Conservation (phyloP, 2,329 filamentous ascomycete genomes). For the Fusarium subglutinans region DNA sequence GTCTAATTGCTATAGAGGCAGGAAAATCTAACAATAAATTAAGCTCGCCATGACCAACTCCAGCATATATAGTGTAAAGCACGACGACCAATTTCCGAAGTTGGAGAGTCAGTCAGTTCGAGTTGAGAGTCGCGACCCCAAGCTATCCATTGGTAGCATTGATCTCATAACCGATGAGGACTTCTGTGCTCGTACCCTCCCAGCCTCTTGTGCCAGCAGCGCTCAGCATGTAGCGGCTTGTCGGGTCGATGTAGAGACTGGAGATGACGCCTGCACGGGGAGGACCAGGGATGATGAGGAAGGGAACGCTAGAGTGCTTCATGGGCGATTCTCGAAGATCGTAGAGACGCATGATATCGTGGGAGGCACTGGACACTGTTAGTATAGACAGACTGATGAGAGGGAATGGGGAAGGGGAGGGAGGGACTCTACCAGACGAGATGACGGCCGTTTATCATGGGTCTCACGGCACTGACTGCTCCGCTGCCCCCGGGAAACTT, state of each 20-base stretch:
- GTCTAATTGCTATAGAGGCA: not conserved
- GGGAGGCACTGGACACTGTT: slow-evolving; percentile 73
- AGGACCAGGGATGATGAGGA: slow-evolving; percentile 93
- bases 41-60: not conserved
- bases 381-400: not conserved
- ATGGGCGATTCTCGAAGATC: slow-evolving; percentile 76
- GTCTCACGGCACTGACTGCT: slow-evolving; percentile 84
- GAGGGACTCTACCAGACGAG: slow-evolving; percentile 71
- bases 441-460: slow-evolving; percentile 94
- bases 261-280: slow-evolving; percentile 86
- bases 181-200: slow-evolving; percentile 91
- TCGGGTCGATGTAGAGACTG: slow-evolving; percentile 85
- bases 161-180: slow-evolving; percentile 94
- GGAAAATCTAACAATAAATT: not conserved
- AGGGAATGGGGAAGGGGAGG: no score
- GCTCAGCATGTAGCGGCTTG: slow-evolving; percentile 89
- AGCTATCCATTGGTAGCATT: slow-evolving; percentile 41
- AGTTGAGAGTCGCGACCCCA: not conserved
- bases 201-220: slow-evolving; percentile 92
- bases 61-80: not conserved
- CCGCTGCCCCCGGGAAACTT: slow-evolving; percentile 91
- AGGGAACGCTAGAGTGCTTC: slow-evolving; percentile 85
- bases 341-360: slow-evolving; percentile 93
- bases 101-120: not conserved
- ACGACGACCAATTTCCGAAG: not conserved